Conservation (phyloP, 2,329 filamentous ascomycete species). For the Sarocladium kiliense region DNA sequence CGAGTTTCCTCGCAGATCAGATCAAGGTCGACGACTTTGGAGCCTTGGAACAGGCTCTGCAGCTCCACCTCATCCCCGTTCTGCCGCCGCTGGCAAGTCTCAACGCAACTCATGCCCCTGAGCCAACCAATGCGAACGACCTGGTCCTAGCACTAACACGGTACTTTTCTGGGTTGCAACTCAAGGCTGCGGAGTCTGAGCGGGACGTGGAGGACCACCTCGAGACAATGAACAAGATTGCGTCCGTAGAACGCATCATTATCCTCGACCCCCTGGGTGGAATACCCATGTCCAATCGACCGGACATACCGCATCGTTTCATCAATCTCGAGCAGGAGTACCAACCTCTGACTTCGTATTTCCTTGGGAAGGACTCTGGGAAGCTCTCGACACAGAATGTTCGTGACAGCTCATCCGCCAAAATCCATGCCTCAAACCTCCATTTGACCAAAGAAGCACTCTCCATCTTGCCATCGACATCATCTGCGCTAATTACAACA, state of each 20-base stretch:
- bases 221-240: slow-evolving; percentile 39
- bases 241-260: slow-evolving; percentile 78
- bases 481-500: slow-evolving; percentile 85
- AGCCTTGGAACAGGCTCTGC: slow-evolving; percentile 25
- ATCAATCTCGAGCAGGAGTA: slow-evolving; percentile 94
- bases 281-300: slow-evolving; percentile 58
- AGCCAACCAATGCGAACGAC: slow-evolving; percentile 46
- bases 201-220: slow-evolving; percentile 23
- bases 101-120: slow-evolving; percentile 32
- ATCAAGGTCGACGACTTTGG: slow-evolving; percentile 26
- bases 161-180: slow-evolving; percentile 66
- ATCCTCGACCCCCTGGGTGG: slow-evolving; percentile 83
- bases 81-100: slow-evolving; percentile 36
- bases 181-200: slow-evolving; percentile 16
- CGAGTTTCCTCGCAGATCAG: slow-evolving; percentile 18
- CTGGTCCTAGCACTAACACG: slow-evolving; percentile 71
- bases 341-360: slow-evolving; percentile 57
- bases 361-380: slow-evolving; percentile 32
- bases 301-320: slow-evolving; percentile 48
- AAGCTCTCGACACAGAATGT: slow-evolving; percentile 25
- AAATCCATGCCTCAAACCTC: slow-evolving; percentile 63
- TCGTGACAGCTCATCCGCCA: slow-evolving; percentile 22
- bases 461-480: slow-evolving; percentile 71
- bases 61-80: slow-evolving; percentile 30
- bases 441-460: slow-evolving; percentile 65